These are phyloP conservation scores for Plasmodium vivax DNA, from an alignment of 169 alveolate genomes.

Conservation along the genomic window DNA sequence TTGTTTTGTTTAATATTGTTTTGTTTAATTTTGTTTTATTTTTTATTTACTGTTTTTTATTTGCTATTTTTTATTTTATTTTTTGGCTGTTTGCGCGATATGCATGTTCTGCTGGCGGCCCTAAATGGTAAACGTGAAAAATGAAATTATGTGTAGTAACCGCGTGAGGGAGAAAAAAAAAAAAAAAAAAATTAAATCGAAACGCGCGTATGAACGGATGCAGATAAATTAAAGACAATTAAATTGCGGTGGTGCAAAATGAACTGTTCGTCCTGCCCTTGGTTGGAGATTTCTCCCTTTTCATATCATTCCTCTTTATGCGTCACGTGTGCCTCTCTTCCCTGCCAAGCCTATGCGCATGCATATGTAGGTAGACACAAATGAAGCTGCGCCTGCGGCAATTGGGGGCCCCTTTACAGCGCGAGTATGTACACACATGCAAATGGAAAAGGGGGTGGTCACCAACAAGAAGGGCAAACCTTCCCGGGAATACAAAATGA, in stretches of 20 bases:
- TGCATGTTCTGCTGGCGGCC: conserved; percentile 24
- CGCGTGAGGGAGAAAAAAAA: not conserved
- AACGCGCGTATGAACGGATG: not conserved
- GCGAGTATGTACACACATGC: not conserved
- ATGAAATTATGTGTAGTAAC: conserved; percentile 35
- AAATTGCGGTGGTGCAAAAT: not conserved
- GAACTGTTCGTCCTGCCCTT: not conserved
- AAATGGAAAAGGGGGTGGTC: not conserved
- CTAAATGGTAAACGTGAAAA: conserved; percentile 63
- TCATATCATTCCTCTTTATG: not conserved
- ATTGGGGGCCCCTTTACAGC: not conserved
- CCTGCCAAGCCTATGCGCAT: not conserved
- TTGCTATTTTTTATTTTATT: not conserved
- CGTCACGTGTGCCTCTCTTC: not conserved
- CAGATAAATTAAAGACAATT: not conserved
- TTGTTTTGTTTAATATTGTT: too few relatives aligned
- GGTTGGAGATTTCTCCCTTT: not conserved
- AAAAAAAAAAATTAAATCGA: not conserved
- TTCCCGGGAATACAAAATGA: not conserved
- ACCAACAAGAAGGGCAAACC: not conserved
- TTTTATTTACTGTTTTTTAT: too few relatives aligned
- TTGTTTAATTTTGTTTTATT: too few relatives aligned
- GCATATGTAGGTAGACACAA: not conserved
- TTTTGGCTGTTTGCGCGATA: not conserved
- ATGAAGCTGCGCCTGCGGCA: not conserved